phyloP scores from a whole-genome alignment of 768 basidiomycete species.

The Wakefieldia striispora region DNA sequence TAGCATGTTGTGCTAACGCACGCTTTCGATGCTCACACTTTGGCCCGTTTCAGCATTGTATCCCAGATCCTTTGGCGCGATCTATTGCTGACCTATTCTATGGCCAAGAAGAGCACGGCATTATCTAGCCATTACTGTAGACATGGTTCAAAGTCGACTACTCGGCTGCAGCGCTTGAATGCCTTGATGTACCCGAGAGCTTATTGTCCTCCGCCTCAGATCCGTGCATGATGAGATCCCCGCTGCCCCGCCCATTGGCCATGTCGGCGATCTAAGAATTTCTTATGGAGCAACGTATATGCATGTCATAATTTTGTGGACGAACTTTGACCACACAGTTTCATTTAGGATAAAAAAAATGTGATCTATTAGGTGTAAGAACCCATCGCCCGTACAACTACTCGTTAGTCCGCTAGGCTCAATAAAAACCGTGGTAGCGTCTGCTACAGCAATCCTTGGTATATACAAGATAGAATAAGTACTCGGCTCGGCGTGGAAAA shows the following conservation, averaged over 20 bases:
- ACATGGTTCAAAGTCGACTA: background rate
- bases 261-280: constrained; percentile 8
- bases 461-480: constrained; percentile 20
- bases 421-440: constrained; percentile 3
- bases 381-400: background rate
- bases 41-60: background rate
- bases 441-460: constrained; percentile 11
- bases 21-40: background rate
- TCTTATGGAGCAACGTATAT: background rate
- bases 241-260: constrained; percentile 8
- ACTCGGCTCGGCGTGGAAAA: background rate
- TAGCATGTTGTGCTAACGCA: background rate
- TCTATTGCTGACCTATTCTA: constrained; percentile 12
- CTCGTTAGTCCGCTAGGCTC: too few relatives aligned
- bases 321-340: background rate
- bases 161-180: background rate
- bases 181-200: background rate
- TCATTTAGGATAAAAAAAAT: background rate
- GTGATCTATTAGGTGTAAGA: background rate
- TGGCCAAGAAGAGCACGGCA: constrained; percentile 9
- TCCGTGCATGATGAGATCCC: constrained; percentile 20
- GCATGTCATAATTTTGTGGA: constrained; percentile 1
- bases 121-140: background rate
- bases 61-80: constrained; percentile 12
- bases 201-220: constrained; percentile 11